phyloP scores from a whole-genome alignment of 805 yeast species.

The Kazachstania martiniae region DNA sequence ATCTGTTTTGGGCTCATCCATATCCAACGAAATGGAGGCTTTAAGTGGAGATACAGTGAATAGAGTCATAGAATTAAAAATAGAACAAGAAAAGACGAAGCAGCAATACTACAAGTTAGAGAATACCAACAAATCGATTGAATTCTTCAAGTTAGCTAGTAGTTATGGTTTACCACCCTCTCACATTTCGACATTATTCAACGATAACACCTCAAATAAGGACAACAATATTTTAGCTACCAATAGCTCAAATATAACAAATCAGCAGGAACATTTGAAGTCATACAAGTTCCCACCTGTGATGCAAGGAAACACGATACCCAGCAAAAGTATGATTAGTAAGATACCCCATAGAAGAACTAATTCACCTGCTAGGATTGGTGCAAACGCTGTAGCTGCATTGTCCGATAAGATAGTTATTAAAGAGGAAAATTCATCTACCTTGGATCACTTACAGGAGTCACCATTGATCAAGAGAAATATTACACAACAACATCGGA shows the following conservation, averaged over 20 bases:
- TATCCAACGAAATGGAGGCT: slow-evolving; percentile 38
- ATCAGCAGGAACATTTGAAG: background rate
- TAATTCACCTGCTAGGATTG: slow-evolving; percentile 58
- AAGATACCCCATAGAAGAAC: slow-evolving; percentile 29
- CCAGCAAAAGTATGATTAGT: slow-evolving; percentile 7
- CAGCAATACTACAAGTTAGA: slow-evolving; percentile 70
- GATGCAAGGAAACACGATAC: background rate
- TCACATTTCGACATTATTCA: slow-evolving; percentile 50
- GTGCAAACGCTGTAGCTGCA: slow-evolving; percentile 60
- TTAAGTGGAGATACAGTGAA: too few species aligned
- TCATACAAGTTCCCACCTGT: slow-evolving; percentile 3
- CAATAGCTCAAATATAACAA: background rate
- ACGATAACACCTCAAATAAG: background rate
- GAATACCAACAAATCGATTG: slow-evolving; percentile 44
- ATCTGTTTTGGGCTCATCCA: slow-evolving; percentile 41
- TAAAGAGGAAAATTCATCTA: slow-evolving; percentile 17
- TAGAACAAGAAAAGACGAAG: slow-evolving; percentile 72
- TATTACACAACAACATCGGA: slow-evolving; percentile 1
- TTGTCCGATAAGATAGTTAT: slow-evolving; percentile 20
- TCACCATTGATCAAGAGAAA: slow-evolving; percentile 2
- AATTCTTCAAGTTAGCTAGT: slow-evolving; percentile 51
- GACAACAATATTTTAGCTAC: background rate
- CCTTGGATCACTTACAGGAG: background rate
- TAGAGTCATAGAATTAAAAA: slow-evolving; percentile 46
- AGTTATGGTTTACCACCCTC: slow-evolving; percentile 52